Evolutionary conservation across 2,329 filamentous ascomycete genomes (phyloP).

Genomic region (Talaromyces verruculosus): DNA sequence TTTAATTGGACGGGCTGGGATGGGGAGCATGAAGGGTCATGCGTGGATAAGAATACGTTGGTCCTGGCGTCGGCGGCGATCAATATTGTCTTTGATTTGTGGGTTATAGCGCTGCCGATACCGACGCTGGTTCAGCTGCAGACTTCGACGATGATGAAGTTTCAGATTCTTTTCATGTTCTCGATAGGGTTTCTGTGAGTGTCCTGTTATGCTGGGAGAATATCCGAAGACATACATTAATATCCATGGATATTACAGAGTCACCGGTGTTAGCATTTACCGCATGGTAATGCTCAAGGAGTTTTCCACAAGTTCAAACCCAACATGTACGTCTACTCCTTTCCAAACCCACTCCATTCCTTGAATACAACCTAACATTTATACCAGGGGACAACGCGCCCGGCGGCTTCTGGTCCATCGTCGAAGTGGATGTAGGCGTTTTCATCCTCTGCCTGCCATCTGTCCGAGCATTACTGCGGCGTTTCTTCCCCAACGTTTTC

Average conservation of each 20-base stretch:
- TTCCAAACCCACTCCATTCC: neutral
- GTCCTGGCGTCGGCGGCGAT: neutral
- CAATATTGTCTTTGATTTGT: constrained; percentile 17
- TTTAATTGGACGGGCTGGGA: constrained; percentile 10
- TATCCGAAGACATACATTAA: neutral
- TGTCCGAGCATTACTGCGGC: constrained; percentile 22
- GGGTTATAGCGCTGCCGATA: constrained; percentile 23
- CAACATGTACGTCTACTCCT: constrained; percentile 6
- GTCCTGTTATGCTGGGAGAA: neutral
- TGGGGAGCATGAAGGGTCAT: constrained; percentile 10
- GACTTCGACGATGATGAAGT: constrained; percentile 19
- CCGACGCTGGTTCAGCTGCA: constrained; percentile 22
- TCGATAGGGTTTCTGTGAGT: constrained; percentile 9
- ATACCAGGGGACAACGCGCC: constrained; percentile 23
- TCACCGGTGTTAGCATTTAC: constrained; percentile 24
- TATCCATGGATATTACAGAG: constrained; percentile 12
- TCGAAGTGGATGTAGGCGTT: constrained; percentile 23
- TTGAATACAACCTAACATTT: neutral
- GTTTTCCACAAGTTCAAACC: constrained; percentile 13
- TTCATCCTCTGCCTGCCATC: constrained; percentile 24
- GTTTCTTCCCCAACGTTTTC: constrained; percentile 18
- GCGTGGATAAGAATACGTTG: constrained; percentile 12
- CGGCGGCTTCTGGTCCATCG: constrained; percentile 23
- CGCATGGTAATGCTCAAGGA: constrained; percentile 23
- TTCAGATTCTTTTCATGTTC: constrained; percentile 14